These are phyloP conservation scores for Euphorbia celastroides DNA, from an alignment of 441 rosid species.

Conservation along the genomic window DNA sequence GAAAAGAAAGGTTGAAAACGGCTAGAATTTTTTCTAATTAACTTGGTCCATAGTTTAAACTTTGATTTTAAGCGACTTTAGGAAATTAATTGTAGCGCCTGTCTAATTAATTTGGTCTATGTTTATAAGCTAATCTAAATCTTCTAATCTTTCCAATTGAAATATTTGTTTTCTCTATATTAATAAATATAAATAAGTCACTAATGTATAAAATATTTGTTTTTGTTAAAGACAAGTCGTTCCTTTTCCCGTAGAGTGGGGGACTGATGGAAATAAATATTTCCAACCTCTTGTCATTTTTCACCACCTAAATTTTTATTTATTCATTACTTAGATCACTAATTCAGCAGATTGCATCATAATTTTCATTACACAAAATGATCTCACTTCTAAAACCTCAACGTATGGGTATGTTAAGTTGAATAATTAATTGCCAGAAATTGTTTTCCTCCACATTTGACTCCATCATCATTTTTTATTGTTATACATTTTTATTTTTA, in stretches of 20 bases:
- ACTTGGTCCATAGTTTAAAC: no score
- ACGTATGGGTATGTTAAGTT: not conserved
- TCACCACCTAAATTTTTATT: not conserved
- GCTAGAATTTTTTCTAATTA: no score
- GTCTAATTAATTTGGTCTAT: no score
- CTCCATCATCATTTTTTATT: not conserved
- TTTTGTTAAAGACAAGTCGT: not conserved
- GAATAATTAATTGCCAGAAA: not conserved
- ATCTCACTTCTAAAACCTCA: not conserved
- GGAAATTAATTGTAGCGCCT: no score
- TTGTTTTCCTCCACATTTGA: no score
- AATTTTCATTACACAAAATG: not conserved
- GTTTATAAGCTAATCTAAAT: no score
- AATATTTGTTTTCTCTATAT: no score
- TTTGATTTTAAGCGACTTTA: no score
- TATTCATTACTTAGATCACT: not conserved
- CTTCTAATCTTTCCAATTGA: no score
- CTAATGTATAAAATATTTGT: no score
- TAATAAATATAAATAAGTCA: no score
- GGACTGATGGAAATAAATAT: conserved; percentile 22
- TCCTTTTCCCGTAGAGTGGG: conserved; percentile 21
- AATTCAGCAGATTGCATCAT: conserved; percentile 7
- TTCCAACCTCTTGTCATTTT: not conserved
- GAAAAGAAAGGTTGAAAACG: no score
- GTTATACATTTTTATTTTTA: not conserved